Percentiles rank a stretch among this genome's conserved stretches.
These are phyloP conservation scores for Boletus huronensis DNA, from an alignment of 768 basidiomycete genomes.

Conservation along the genomic window DNA sequence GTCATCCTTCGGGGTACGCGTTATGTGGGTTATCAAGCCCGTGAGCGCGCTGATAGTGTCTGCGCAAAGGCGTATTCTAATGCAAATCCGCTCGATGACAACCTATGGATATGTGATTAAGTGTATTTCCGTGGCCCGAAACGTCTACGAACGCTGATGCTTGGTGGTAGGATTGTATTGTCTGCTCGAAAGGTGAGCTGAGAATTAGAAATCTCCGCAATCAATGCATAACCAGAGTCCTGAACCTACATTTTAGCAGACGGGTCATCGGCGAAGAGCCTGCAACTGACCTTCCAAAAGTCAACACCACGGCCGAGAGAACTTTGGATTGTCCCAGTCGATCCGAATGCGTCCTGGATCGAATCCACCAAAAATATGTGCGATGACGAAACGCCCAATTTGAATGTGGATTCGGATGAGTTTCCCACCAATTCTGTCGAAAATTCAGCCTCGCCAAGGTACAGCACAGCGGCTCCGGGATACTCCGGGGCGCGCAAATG, in stretches of 20 bases:
- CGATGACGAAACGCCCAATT: slow-evolving; percentile 45
- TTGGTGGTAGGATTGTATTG: slow-evolving; percentile 29
- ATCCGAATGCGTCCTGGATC: slow-evolving; percentile 32
- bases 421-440: slow-evolving; percentile 71
- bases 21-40: slow-evolving; percentile 52
- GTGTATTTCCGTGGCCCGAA: neutral
- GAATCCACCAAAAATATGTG: slow-evolving; percentile 56
- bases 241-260: slow-evolving; percentile 25
- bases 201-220: slow-evolving; percentile 56
- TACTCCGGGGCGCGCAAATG: slow-evolving; percentile 54
- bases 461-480: slow-evolving; percentile 62
- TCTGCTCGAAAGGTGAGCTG: slow-evolving; percentile 39
- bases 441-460: slow-evolving; percentile 65
- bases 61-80: slow-evolving; percentile 71
- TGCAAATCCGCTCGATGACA: slow-evolving; percentile 45
- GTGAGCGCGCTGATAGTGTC: slow-evolving; percentile 65
- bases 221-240: slow-evolving; percentile 65
- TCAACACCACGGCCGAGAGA: slow-evolving; percentile 36
- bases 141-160: slow-evolving; percentile 37
- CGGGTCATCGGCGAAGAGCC: neutral
- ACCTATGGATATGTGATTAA: slow-evolving; percentile 40
- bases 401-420: slow-evolving; percentile 52
- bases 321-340: slow-evolving; percentile 16
- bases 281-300: slow-evolving; percentile 63
- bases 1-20: slow-evolving; percentile 38